Evolutionary conservation across 495 filamentous ascomycete species (phyloP), one percentile per base, ranked within the genome.

Genomic region (Ascobolus immersus): DNA sequence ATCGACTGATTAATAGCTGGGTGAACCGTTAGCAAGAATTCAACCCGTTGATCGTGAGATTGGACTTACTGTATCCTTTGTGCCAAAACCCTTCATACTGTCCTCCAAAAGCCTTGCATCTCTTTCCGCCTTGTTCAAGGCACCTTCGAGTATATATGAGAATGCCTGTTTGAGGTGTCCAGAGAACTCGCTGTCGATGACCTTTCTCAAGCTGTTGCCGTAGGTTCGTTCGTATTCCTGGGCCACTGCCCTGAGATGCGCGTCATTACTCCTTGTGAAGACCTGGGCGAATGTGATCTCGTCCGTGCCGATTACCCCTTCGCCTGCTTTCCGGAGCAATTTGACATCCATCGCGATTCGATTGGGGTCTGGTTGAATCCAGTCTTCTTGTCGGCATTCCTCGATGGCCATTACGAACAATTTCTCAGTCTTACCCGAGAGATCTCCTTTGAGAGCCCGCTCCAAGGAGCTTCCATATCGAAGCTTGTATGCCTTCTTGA

Each of bases 91-190:
- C 6, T 66, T 63, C 81, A 93, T 93, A 13, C 73, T 64, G 11
- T 75, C 73, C 47, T 94, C 80, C 10, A 94, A 57, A 5, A 72
- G 53, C 17, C 62, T 57, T 0, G 86, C 84, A 44, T 91, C 82
- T 28, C 75, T 65, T 63, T 73, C 71, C 15, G 74, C 76, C 32
- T 72, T 73, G 44, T 94, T 77, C 8, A 65, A 53, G 4, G 75
- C 86, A 0, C 66, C 61, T n/a, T 64, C 64, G 4, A 92, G 55
- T 52, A 90, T 77, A 34, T 65, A 67, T 25, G 81, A 50, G n/a
- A 92, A 53, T 0, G 79, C 80, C 17, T 74, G 63, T 52, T 82
- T 65, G 79, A 93, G 92, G 44, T 94, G 84, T 1, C 82, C 84
- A 1, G 71, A 73, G 53, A 92, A 90, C 46, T 86, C 71, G 55